phyloP scores from a whole-genome alignment of 345 rosid species.

The Euphorbia lathyris region DNA sequence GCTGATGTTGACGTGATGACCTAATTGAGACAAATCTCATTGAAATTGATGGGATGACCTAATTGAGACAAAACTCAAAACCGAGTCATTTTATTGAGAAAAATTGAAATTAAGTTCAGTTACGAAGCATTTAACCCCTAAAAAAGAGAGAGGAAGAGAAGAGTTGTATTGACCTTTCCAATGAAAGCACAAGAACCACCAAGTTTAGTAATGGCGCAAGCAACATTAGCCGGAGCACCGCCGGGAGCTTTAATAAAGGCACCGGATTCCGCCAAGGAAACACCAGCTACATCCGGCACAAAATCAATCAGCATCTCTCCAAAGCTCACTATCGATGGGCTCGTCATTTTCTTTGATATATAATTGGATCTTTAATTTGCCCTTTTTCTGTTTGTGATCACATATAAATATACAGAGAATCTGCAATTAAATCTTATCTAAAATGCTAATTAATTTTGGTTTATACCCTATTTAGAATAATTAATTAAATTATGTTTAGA shows the following conservation, averaged over 20 bases:
- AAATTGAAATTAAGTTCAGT: no score
- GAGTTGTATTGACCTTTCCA: conserved; percentile 44
- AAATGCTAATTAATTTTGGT: no score
- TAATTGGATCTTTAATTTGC: background rate
- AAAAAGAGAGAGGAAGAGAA: background rate
- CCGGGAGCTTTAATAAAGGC: conserved; percentile 75
- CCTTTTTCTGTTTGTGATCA: background rate
- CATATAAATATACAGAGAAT: no score
- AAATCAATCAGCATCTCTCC: conserved; percentile 83
- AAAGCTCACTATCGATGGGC: conserved; percentile 42
- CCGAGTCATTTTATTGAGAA: no score
- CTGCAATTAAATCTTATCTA: no score
- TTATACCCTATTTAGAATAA: no score
- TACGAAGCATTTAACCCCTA: no score
- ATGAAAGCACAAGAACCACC: conserved; percentile 63
- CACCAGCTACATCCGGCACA: conserved; percentile 64
- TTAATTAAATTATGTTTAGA: no score
- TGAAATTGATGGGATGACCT: no score
- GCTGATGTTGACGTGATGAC: no score
- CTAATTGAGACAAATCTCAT: no score
- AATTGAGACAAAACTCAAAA: no score
- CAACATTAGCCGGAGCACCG: conserved; percentile 77
- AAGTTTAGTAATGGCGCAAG: conserved; percentile 68
- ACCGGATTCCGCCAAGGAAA: conserved; percentile 60
- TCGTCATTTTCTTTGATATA: background rate